Percentiles rank a stretch among this genome's conserved stretches.
phyloP scores from a whole-genome alignment of 2,329 filamentous ascomycete species.

The Phialophora chinensis region DNA sequence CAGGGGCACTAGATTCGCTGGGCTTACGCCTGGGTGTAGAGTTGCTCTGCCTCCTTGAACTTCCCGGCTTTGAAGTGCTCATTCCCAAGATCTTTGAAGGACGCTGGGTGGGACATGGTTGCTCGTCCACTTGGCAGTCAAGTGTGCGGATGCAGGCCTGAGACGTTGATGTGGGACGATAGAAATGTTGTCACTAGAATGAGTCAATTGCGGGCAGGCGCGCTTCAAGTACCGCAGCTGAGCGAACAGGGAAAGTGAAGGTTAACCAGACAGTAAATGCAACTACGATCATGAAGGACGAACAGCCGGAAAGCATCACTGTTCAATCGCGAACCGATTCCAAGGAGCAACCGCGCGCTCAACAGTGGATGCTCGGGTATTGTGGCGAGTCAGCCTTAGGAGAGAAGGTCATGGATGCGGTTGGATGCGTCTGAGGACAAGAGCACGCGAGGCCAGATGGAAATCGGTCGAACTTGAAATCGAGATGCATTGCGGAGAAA shows the following conservation, averaged over 20 bases:
- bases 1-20: not conserved
- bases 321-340: not conserved
- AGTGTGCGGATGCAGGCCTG: not conserved
- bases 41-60: conserved; percentile 53
- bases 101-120: conserved; percentile 10
- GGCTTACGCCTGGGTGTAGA: conserved; percentile 54
- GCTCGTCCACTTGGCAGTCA: not conserved
- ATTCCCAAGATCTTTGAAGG: conserved; percentile 49
- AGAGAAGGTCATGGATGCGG: conserved; percentile 34
- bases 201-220: not conserved
- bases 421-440: conserved; percentile 26
- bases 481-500: conserved; percentile 1
- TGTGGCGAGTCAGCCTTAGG: conserved; percentile 28
- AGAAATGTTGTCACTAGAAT: conserved; percentile 2
- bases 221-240: conserved; percentile 19
- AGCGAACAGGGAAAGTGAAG: conserved; percentile 6
- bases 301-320: conserved; percentile 20
- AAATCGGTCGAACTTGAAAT: conserved; percentile 12
- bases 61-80: conserved; percentile 54
- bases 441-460: conserved; percentile 4
- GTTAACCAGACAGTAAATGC: not conserved
- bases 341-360: conserved; percentile 1
- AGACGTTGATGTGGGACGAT: not conserved
- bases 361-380: conserved; percentile 11
- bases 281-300: conserved; percentile 13